Evolutionary conservation across 192 early-diverging fungal species (phyloP), one percentile per base, ranked within the genome.

Genomic region (Coemansia sp.): DNA sequence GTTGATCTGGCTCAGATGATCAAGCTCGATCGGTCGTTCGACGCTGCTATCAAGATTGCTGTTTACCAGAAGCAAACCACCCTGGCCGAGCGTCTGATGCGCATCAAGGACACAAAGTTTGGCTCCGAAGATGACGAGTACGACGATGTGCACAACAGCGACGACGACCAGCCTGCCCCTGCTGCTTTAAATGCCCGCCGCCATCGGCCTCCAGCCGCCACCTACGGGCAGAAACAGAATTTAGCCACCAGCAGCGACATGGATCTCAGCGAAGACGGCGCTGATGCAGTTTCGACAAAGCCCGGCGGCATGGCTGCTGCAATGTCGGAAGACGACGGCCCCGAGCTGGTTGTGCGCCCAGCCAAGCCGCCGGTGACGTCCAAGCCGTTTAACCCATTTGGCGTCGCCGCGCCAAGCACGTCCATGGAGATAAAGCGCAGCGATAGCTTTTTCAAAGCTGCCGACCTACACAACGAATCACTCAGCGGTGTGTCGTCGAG

Each of bases 41-140:
- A 95, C 48, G 87, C 85, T 0, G 94, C 92, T 3, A 82, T 97
- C 51, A 90, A 92, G 69, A 87, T 97, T 69, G 94, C 95, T 0
- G 71, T 87, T 6, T 71, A 82, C 62, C 72, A 89, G 62, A 83
- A 86, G 54, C 78, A 86, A 42, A 75, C 87, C 3, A 74, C 64
- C 10, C 72, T 97, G 40, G 94, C 92, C 28, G 93, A 97, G 55
- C 84, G 89, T 17, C 87, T 98, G 40, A 66, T 81, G 69, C 78
- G 73, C 38, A 42, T 82, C 9, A 74, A 74, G 62, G 75, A 82
- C 50, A 36, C 60, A 20, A 65, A 53, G 21, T 77, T 74, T 66
- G 52, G 59, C 4, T 44, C 36, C 4, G 60, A 68, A 7, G 72
- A 79, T 38, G 55, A 57, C 6, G 69, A 38, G 12, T 42, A 44